A percentile compares a stretch with the other conserved stretches of the same genome.
phyloP scores from a whole-genome alignment of 148 eudicot species.

The Suaeda aralocaspica region DNA sequence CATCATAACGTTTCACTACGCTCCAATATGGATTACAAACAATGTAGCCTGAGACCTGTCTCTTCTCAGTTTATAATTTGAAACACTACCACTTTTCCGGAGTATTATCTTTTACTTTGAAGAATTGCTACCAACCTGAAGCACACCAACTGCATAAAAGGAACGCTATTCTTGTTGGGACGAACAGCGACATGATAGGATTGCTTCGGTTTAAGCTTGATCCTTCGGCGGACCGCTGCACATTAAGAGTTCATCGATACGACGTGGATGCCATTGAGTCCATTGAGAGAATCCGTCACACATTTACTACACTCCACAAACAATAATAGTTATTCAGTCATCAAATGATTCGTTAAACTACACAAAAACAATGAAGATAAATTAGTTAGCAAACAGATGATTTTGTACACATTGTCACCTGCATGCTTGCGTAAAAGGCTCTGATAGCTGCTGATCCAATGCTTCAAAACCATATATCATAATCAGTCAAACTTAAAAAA shows the following conservation, averaged over 20 bases:
- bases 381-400: no score
- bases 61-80: neutral
- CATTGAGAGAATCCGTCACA: conserved; percentile 61
- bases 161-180: conserved; percentile 45
- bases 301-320: conserved; percentile 66
- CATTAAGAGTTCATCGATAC: no score
- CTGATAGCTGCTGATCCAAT: conserved; percentile 74
- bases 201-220: conserved; percentile 26
- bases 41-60: neutral
- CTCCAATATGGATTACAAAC: neutral
- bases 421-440: conserved; percentile 69
- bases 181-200: conserved; percentile 75
- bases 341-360: no score
- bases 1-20: no score
- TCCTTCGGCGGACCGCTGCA: conserved; percentile 40
- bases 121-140: conserved; percentile 6
- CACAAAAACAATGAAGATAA: neutral
- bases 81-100: neutral
- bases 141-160: neutral
- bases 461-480: conserved; percentile 38
- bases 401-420: conserved; percentile 38
- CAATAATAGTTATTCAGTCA: no score
- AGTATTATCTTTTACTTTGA: conserved; percentile 2
- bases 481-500: conserved; percentile 20
- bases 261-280: no score